These are phyloP conservation scores for Blastobotrys americana DNA, from an alignment of 805 yeast species.

Conservation along the genomic window DNA sequence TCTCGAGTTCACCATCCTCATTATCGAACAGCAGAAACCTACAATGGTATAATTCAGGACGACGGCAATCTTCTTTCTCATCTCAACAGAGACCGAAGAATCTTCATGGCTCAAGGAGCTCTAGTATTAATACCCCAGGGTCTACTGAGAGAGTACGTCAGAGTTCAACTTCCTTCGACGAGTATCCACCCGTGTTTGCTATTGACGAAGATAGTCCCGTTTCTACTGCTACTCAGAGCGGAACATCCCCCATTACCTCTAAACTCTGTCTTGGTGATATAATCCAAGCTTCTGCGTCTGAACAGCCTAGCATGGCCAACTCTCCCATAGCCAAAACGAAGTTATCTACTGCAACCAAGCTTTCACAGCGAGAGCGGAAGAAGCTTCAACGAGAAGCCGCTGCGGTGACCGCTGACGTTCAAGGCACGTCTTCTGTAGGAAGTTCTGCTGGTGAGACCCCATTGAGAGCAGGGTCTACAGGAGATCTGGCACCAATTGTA, in stretches of 20 bases:
- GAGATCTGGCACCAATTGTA: too few species aligned
- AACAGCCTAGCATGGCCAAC: neutral
- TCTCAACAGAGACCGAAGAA: too few species aligned
- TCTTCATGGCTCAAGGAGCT: too few species aligned
- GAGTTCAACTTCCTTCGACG: neutral
- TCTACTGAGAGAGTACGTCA: neutral
- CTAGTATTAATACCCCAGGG: too few species aligned
- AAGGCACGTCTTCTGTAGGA: neutral
- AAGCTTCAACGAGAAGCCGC: conserved; percentile 29
- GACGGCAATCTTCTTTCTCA: too few species aligned
- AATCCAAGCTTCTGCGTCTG: neutral
- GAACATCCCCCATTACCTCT: neutral
- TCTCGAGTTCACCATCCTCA: neutral
- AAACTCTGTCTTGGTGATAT: conserved; percentile 3
- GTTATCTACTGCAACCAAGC: conserved; percentile 32
- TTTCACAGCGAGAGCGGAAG: conserved; percentile 58
- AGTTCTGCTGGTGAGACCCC: neutral
- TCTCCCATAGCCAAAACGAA: conserved; percentile 1
- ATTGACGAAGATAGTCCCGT: neutral
- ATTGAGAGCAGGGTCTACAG: conserved; percentile 3
- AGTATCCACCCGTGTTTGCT: neutral
- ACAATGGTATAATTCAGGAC: too few species aligned
- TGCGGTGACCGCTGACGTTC: too few species aligned
- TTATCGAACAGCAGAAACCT: too few species aligned
- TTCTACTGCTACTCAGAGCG: neutral